Conservation (phyloP, 208 protist genomes). For the Leptomonas pyrrhocoris region DNA sequence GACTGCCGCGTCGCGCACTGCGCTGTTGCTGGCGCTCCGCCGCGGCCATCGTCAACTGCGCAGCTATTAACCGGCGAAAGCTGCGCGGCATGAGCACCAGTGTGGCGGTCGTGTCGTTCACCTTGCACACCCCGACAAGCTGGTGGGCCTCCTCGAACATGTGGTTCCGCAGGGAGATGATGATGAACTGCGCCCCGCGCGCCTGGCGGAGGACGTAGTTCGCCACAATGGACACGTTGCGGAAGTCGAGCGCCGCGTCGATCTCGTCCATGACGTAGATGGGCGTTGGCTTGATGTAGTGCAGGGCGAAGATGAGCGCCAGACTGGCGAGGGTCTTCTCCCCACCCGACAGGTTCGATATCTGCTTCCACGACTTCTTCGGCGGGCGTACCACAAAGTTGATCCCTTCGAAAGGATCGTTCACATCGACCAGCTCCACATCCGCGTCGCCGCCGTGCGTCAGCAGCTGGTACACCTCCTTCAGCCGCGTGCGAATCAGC, state of each 20-base stretch:
- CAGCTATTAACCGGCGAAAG: conserved; percentile 54
- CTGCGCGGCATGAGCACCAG: conserved; percentile 96
- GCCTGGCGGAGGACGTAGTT: conserved; percentile 99
- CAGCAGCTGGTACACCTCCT: conserved; percentile 99
- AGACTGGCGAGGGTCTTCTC: conserved; percentile 99
- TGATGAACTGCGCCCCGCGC: conserved; percentile 99
- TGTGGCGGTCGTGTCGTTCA: conserved; percentile 96
- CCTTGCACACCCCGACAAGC: conserved; percentile 99
- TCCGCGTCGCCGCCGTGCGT: conserved; percentile 99
- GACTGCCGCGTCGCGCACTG: conserved; percentile 7
- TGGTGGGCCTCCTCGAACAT: conserved; percentile 99
- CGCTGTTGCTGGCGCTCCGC: conserved; percentile 9
- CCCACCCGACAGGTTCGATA: conserved; percentile 99
- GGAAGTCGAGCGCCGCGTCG: conserved; percentile 99
- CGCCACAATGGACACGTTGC: conserved; percentile 98
- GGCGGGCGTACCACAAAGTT: conserved; percentile 98
- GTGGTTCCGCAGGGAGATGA: conserved; percentile 99
- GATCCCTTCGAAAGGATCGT: conserved; percentile 99
- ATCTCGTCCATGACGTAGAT: conserved; percentile 99
- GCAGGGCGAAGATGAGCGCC: conserved; percentile 99
- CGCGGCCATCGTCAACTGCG: conserved; percentile 17
- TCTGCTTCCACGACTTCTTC: conserved; percentile 99
- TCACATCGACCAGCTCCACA: conserved; percentile 99
- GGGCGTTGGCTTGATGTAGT: conserved; percentile 99
- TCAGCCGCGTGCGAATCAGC: conserved; percentile 97